Evolutionary conservation across 2,329 filamentous ascomycete genomes (phyloP), one percentile per base, ranked within the genome.

Genomic region (Elsinoe fawcettii): DNA sequence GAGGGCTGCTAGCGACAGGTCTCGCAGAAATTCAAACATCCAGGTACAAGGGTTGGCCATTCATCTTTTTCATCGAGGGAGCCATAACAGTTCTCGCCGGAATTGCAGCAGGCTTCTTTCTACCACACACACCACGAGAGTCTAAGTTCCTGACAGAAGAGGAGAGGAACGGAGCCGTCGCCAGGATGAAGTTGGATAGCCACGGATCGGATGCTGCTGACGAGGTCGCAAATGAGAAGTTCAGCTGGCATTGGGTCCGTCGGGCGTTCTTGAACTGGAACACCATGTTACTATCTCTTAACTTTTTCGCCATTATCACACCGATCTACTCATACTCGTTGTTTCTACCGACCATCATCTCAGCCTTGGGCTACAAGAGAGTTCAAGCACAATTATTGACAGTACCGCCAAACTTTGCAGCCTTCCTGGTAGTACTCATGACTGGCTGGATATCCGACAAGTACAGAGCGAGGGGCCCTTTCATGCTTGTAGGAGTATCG

Each of bases 41-140:
- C 1, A 66, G 65, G 1, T 75, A 75, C 61, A 63, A 68, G 37
- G 66, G 66, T 46, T 75, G 73, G 73, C 69, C 68, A 0, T 71
- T 67, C 60, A 67, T 66, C 44, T 71, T 67, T 63, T 67, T 69
- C 61, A 66, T 71, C 18, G 82, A 87, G 68, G 83, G 83, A 5
- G 66, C 81, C 2, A 81, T 84, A 1, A 81, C 79, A 7, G 67
- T 85, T 2, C 56, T 80, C 5, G 74, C 82, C 1, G 78, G 79
- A 0, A 65, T 78, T 3, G 63, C 81, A 2, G 76, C 80, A 1
- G 85, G 75, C 66, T 80, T 80, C 63, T 74, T 74, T 56, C 66
- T 82, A 5, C 80, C 80, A 0, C 76, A 81, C 59, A 74, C 72
- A 1, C 78, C 79, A 0, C 73, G 75, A 54, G 75, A 74, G 43